A percentile compares a stretch with the other conserved stretches of the same genome.
These are phyloP conservation scores for barrel medic (Medicago truncatula) DNA, from an alignment of 306 rosid species.

Conservation along the genomic window MtrunA17r5.0-ANR NC_053046.1:19088001-19088500, in stretches of 20 bases:
- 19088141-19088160: neutral
- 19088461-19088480: too few species aligned
- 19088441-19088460: neutral
- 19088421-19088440: neutral
- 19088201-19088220: neutral
- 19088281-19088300: neutral
- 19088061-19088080: neutral
- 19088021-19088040: neutral
- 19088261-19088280: neutral
- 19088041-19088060: neutral
- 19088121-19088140: neutral
- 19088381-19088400: too few species aligned
- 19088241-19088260: neutral
- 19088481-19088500: neutral
- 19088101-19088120: too few species aligned
- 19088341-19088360: neutral
- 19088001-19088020: neutral
- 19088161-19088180: too few species aligned
- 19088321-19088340: neutral
- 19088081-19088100: too few species aligned
- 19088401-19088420: neutral
- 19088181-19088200: neutral
- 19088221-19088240: neutral
- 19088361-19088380: neutral
- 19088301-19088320: too few species aligned